Percentiles rank a stretch among this genome's conserved stretches.
Evolutionary conservation across 1,139 yeast species (phyloP).

Genomic region (Candida anutae): DNA sequence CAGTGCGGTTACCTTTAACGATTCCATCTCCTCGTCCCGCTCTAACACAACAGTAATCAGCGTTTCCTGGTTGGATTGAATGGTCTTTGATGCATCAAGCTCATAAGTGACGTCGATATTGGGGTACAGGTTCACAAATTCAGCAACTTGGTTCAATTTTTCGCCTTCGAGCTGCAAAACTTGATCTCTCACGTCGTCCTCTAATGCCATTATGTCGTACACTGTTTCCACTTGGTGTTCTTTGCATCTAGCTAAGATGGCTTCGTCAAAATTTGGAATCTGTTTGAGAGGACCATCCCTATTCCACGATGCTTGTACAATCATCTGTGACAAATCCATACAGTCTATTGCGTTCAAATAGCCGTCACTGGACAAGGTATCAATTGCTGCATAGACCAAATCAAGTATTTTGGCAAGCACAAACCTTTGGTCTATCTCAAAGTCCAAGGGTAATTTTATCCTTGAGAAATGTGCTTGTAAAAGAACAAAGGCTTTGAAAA

Average conservation of each 20-base stretch:
- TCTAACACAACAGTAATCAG: constrained; percentile 46
- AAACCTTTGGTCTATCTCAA: constrained; percentile 46
- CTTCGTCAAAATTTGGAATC: constrained; percentile 59
- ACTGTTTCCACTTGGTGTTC: constrained; percentile 58
- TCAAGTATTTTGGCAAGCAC: constrained; percentile 44
- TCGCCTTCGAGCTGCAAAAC: constrained; percentile 50
- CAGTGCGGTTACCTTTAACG: constrained; percentile 48
- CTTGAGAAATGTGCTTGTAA: constrained; percentile 80
- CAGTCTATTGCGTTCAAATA: constrained; percentile 68
- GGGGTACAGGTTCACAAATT: constrained; percentile 85
- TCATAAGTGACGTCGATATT: constrained; percentile 65
- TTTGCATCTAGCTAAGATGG: constrained; percentile 50
- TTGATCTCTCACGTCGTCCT: constrained; percentile 65
- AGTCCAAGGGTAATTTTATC: constrained; percentile 45
- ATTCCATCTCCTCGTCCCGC: constrained; percentile 75
- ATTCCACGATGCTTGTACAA: constrained; percentile 76
- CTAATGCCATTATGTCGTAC: constrained; percentile 79
- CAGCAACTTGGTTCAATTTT: constrained; percentile 59
- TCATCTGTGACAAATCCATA: constrained; percentile 86
- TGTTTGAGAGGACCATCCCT: constrained; percentile 75
- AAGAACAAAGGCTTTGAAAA: constrained; percentile 64
- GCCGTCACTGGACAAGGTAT: constrained; percentile 76
- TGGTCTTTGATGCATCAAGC: constrained; percentile 29
- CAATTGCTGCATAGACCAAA: constrained; percentile 62
- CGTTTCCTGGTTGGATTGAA: constrained; percentile 39